Conservation (phyloP, 2,329 filamentous ascomycete species). For the Aspergillus proliferans region DNA sequence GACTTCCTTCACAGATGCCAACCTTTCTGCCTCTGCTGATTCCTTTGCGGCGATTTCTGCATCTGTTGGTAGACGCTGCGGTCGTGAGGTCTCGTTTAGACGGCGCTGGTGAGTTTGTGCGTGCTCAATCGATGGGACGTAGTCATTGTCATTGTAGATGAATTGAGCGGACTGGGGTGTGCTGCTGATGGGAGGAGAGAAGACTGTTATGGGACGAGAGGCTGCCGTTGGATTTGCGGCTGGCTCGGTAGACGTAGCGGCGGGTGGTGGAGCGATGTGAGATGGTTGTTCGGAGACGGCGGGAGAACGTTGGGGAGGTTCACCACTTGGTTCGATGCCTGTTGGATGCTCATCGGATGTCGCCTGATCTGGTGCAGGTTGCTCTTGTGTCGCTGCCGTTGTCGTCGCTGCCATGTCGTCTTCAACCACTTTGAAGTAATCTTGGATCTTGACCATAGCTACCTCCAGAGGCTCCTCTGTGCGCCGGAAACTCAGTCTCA, state of each 20-base stretch:
- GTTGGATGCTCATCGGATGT: conserved; percentile 6
- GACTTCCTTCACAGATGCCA: conserved; percentile 62
- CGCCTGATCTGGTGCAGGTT: conserved; percentile 8
- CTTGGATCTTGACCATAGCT: conserved; percentile 73
- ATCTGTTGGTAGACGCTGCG: conserved; percentile 75
- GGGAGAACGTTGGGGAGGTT: conserved; percentile 1
- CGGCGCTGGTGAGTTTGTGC: conserved; percentile 72
- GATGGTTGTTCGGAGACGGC: conserved; percentile 10
- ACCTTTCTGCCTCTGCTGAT: conserved; percentile 57
- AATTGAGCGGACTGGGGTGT: conserved; percentile 69
- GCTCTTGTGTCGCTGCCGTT: conserved; percentile 18
- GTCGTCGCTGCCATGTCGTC: conserved; percentile 19
- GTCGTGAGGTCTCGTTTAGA: conserved; percentile 69
- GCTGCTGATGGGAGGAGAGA: conserved; percentile 65
- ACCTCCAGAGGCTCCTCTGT: conserved; percentile 76
- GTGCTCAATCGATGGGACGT: conserved; percentile 74
- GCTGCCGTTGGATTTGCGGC: conserved; percentile 34
- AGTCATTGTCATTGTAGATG: conserved; percentile 66
- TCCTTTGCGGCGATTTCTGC: conserved; percentile 69
- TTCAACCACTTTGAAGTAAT: conserved; percentile 58
- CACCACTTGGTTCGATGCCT: not conserved
- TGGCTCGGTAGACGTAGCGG: conserved; percentile 14
- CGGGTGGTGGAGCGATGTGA: conserved; percentile 7
- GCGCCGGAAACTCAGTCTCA: conserved; percentile 69
- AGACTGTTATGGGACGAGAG: conserved; percentile 57